Evolutionary conservation across 495 filamentous ascomycete species (phyloP).

Genomic region (Acidiella bohemica): DNA sequence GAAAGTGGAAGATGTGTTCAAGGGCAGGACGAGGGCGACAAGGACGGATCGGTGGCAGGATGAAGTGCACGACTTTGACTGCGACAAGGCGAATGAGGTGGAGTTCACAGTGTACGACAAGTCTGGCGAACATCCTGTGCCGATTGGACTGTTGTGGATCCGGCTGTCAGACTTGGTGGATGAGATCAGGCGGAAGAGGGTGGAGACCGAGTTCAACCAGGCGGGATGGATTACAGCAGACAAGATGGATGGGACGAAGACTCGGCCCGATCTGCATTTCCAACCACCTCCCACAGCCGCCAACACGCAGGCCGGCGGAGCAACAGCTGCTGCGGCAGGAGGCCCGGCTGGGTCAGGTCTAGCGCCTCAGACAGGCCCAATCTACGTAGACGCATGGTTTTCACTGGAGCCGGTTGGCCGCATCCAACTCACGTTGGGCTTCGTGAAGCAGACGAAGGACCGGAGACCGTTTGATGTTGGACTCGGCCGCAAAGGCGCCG

Average conservation of each 20-base stretch:
- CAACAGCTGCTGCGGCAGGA: slow-evolving; percentile 21
- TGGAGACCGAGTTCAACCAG: slow-evolving; percentile 81
- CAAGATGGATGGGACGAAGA: slow-evolving; percentile 55
- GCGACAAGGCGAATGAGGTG: slow-evolving; percentile 97
- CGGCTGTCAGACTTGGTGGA: slow-evolving; percentile 94
- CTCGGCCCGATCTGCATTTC: slow-evolving; percentile 30
- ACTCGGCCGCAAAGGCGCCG: slow-evolving; percentile 86
- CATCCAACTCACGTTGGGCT: slow-evolving; percentile 76
- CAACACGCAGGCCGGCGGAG: slow-evolving; percentile 20
- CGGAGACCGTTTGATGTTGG: slow-evolving; percentile 61
- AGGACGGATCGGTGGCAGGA: slow-evolving; percentile 82
- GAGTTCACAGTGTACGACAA: slow-evolving; percentile 97
- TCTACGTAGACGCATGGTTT: slow-evolving; percentile 89
- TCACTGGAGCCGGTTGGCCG: slow-evolving; percentile 86
- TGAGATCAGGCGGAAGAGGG: slow-evolving; percentile 92
- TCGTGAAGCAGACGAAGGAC: slow-evolving; percentile 60
- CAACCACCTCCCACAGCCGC: slow-evolving; percentile 30
- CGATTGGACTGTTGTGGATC: slow-evolving; percentile 92
- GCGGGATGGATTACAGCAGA: slow-evolving; percentile 96
- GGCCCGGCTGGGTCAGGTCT: slow-evolving; percentile 28
- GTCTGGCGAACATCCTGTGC: slow-evolving; percentile 71
- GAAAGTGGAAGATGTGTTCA: slow-evolving; percentile 88
- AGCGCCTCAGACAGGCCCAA: slow-evolving; percentile 35
- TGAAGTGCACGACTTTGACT: slow-evolving; percentile 77
- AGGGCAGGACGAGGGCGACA: slow-evolving; percentile 76